phyloP scores from a whole-genome alignment of 2,329 filamentous ascomycete genomes.

The Scorias spongiosa region DNA sequence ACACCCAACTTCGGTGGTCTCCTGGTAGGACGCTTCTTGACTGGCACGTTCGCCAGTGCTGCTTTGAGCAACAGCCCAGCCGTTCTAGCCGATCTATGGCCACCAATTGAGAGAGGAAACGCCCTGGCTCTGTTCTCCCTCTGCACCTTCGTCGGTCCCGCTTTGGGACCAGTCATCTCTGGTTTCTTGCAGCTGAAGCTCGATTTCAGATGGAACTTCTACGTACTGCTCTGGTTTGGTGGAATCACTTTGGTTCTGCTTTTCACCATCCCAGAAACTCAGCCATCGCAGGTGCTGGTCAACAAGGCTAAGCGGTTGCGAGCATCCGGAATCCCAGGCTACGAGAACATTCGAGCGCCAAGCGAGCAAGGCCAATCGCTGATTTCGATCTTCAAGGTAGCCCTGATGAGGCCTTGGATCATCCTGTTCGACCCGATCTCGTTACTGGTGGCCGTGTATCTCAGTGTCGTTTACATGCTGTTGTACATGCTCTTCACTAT shows the following conservation, averaged over 20 bases:
- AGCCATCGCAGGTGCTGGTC: slow-evolving; percentile 33
- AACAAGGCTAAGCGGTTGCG: slow-evolving; percentile 38
- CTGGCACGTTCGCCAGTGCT: slow-evolving; percentile 40
- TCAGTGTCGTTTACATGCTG: slow-evolving; percentile 37
- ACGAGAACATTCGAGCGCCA: slow-evolving; percentile 35
- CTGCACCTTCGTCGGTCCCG: slow-evolving; percentile 39
- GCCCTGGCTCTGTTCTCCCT: slow-evolving; percentile 39
- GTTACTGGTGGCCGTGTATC: slow-evolving; percentile 36
- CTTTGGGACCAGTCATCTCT: slow-evolving; percentile 36
- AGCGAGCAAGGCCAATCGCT: slow-evolving; percentile 32
- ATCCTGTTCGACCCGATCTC: slow-evolving; percentile 41
- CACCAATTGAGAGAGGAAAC: slow-evolving; percentile 35
- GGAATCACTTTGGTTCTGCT: slow-evolving; percentile 21
- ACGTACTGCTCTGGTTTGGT: slow-evolving; percentile 27
- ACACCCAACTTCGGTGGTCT: slow-evolving; percentile 38
- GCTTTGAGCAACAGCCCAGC: slow-evolving; percentile 30
- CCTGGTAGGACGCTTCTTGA: slow-evolving; percentile 40
- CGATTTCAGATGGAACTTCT: slow-evolving; percentile 31
- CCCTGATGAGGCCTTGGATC: slow-evolving; percentile 38
- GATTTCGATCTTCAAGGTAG: slow-evolving; percentile 33
- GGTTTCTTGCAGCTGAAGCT: slow-evolving; percentile 43
- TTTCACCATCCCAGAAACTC: slow-evolving; percentile 44
- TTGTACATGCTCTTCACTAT: slow-evolving; percentile 45
- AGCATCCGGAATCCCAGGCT: slow-evolving; percentile 33
- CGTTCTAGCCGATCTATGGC: slow-evolving; percentile 40